Evolutionary conservation across 2,329 filamentous ascomycete species (phyloP).

Genomic region (Malbranchea cinnamomea): DNA sequence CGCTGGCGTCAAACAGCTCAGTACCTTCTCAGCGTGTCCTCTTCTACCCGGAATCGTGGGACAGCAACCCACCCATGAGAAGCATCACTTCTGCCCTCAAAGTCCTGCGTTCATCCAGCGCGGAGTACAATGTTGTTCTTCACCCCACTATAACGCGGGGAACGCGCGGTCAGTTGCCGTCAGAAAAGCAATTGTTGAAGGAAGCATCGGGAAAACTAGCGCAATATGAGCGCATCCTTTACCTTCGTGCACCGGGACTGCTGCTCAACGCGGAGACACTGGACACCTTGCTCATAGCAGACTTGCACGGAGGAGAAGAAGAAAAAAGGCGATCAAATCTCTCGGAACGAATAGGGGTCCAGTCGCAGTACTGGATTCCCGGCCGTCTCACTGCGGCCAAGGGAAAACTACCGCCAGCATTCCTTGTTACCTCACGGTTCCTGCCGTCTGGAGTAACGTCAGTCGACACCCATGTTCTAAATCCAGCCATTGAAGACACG

Average conservation of each 20-base stretch:
- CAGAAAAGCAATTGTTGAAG: conserved; percentile 8
- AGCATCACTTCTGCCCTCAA: conserved; percentile 20
- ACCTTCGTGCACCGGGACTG: conserved; percentile 28
- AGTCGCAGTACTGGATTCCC: conserved; percentile 8
- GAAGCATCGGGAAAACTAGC: conserved; percentile 23
- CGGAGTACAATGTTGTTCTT: conserved; percentile 26
- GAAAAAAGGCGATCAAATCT: neutral
- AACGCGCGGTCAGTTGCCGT: too few relatives aligned
- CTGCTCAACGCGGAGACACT: conserved; percentile 23
- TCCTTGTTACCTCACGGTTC: conserved; percentile 5
- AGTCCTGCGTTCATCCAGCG: conserved; percentile 24
- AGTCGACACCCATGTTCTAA: conserved; percentile 6
- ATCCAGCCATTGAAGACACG: conserved; percentile 3
- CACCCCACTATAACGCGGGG: too few relatives aligned
- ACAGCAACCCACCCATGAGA: conserved; percentile 16
- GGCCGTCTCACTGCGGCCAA: conserved; percentile 4
- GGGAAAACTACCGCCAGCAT: conserved; percentile 6
- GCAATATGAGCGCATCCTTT: conserved; percentile 30
- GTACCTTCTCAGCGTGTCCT: conserved; percentile 27
- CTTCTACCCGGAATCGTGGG: conserved; percentile 33
- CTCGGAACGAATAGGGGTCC: too few relatives aligned
- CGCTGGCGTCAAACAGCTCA: conserved; percentile 20
- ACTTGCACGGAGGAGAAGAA: neutral
- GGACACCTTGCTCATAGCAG: conserved; percentile 23
- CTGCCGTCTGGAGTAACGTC: conserved; percentile 4